These are phyloP conservation scores for Marchantia paleacea DNA, from an alignment of 225 moss, liverwort and hornwort species.

Conservation along the genomic window DNA sequence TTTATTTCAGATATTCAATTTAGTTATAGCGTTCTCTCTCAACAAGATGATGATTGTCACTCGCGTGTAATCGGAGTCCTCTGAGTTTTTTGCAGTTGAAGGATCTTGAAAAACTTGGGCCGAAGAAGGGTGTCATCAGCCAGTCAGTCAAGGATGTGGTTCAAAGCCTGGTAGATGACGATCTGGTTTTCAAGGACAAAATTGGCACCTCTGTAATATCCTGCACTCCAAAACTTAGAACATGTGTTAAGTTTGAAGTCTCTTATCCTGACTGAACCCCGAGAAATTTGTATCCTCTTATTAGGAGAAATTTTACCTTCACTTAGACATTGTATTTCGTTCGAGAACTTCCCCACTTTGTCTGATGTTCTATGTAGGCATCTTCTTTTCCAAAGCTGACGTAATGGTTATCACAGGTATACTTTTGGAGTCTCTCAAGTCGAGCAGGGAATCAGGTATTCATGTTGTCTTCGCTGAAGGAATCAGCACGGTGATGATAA, in stretches of 20 bases:
- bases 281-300: too few relatives aligned
- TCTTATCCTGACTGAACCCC: too few relatives aligned
- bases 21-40: background rate
- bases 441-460: constrained; percentile 76
- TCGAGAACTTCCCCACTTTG: too few relatives aligned
- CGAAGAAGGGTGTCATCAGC: constrained; percentile 87
- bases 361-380: too few relatives aligned
- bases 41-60: background rate
- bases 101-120: constrained; percentile 87
- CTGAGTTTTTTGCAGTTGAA: constrained; percentile 46
- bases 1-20: background rate
- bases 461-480: background rate
- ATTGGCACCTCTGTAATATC: constrained; percentile 70
- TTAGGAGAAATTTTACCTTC: too few relatives aligned
- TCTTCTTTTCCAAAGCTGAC: too few relatives aligned
- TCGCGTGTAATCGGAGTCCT: background rate
- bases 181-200: constrained; percentile 86
- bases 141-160: constrained; percentile 89
- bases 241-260: too few relatives aligned
- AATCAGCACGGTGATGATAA: too few relatives aligned
- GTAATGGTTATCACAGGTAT: constrained; percentile 45
- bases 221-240: too few relatives aligned
- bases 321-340: too few relatives aligned
- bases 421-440: constrained; percentile 92
- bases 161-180: constrained; percentile 81